Base-by-base conservation (phyloP, 1,284 basidiomycete genomes). In the Puccinia triticina region DNA sequence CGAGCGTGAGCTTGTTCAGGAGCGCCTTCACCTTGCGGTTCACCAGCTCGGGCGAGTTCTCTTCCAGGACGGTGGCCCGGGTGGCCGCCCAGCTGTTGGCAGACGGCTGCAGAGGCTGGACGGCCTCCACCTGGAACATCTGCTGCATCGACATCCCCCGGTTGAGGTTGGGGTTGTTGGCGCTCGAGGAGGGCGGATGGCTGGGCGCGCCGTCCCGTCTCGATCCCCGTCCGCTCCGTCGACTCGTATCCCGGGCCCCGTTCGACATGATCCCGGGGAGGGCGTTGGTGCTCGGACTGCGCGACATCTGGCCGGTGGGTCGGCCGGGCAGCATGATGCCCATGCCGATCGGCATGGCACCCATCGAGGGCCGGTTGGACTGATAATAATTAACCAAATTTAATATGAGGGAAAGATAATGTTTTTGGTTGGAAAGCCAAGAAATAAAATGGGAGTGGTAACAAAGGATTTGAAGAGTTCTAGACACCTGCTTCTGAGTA, bases 1-100 rank as follows among this genome's bases (percentile, higher is more conserved):
- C 95, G 90, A 96, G 92, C 0, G 96, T 96, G 73, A 98, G 91
- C 89, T 96, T 98, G 91, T 98, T 98, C 86, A 99, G 92, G 83
- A 98, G 88, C 77, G 89, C 89, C 88, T 94, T 96, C 89, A 98
- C 95, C 89, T 97, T 98, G 83, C 95, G 92, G 86, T 96, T 94
- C 48, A 98, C 94, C 84, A 93, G 88, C 85, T 93, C 93, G 0
- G 93, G 92, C 4, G 93, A 92, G 79, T 93, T 92, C 23, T 89
- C 87, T 32, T 82, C 72, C 48, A 82, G 32, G 18, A 32, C 40
- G 12, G 57, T 82, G 2, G 72, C 26, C 4, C 80, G 80, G 16
- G 72, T 46, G 1, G 80, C 59, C 23, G 72, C 57, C 80, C 80
- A 82, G 69, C 72, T 75, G 64, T 82, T 76, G 50, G 80, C 80